Conservation (phyloP, 371 early-diverging fungal genomes). For the Apophysomyces trapeziformis region DNA sequence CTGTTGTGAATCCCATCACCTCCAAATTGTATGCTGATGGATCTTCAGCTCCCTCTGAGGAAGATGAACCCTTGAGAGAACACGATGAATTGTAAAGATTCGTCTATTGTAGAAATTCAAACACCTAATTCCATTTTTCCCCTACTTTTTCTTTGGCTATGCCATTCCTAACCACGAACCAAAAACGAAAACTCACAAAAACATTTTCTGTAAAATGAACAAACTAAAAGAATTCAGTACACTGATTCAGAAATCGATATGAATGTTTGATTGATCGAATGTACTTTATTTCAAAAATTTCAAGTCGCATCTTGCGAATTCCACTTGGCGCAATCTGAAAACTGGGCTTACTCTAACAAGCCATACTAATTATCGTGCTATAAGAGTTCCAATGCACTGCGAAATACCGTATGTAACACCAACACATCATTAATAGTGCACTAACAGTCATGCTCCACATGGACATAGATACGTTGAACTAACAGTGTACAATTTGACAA, state of each 20-base stretch:
- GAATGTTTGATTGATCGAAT: too few relatives aligned
- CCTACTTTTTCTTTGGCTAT: background rate
- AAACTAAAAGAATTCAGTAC: background rate
- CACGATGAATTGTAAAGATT: slow-evolving; percentile 80
- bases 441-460: too few relatives aligned
- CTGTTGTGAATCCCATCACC: slow-evolving; percentile 87
- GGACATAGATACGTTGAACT: too few relatives aligned
- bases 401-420: too few relatives aligned
- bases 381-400: too few relatives aligned
- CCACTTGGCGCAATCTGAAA: too few relatives aligned
- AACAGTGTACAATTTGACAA: too few relatives aligned
- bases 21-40: slow-evolving; percentile 78
- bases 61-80: slow-evolving; percentile 68
- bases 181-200: background rate
- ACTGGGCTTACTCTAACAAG: too few relatives aligned
- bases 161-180: background rate
- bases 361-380: too few relatives aligned
- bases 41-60: slow-evolving; percentile 54
- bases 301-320: too few relatives aligned
- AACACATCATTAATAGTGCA: too few relatives aligned
- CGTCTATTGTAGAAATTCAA: slow-evolving; percentile 1
- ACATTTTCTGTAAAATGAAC: slow-evolving; percentile 8
- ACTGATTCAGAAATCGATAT: background rate
- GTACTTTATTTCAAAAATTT: too few relatives aligned
- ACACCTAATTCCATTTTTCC: background rate